Base-by-base conservation (phyloP, 208 protist genomes). In the Acanthamoeba castellanii region DNA sequence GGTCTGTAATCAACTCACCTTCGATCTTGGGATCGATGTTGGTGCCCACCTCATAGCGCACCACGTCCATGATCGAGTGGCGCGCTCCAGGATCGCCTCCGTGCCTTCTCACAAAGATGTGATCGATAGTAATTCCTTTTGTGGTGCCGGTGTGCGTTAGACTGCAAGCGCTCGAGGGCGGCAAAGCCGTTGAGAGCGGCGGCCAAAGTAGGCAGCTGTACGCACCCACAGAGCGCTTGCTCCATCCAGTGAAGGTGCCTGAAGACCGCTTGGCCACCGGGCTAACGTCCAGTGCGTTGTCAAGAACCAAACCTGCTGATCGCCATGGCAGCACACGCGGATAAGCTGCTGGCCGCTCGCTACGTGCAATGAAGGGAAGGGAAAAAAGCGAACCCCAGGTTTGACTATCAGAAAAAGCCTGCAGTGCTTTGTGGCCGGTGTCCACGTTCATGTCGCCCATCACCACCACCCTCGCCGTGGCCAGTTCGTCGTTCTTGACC, bases 371-470 rank as follows among this genome's bases (percentile, higher is more conserved):
- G 59, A 66, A n/a, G 22, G 22, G 59, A 9, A 66, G 13, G 37
- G 9, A 82, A 18, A 14, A 0, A 25, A 1, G 25, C 37, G 72
- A 14, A 82, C 72, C 72, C 8, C 11, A 82, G 14, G 72, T 47
- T 25, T 22, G 22, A 3, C n/a, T 1, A 30, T 82, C 72, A 37
- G 30, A 34, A 25, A 85, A 85, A 0, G 42, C 76, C 2, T 32
- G 34, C 16, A 85, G 45, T 6, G 76, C 76, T 4, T 1, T 9
- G 42, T 85, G 14, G 22, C 27, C 42, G 0, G 76, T 85, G 47
- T 85, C 45, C 16, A 85, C 76, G 25, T 85, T 85, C 47, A 85
- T 59, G 45, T 85, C 76, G 30, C 76, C 76, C 76, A 85, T 85
- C 22, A 85, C 76, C 1, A 85, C 45, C 11, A 85, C 76, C 13